phyloP scores from a whole-genome alignment of 192 early-diverging fungal species.

The Paraglomus brasilianum region DNA sequence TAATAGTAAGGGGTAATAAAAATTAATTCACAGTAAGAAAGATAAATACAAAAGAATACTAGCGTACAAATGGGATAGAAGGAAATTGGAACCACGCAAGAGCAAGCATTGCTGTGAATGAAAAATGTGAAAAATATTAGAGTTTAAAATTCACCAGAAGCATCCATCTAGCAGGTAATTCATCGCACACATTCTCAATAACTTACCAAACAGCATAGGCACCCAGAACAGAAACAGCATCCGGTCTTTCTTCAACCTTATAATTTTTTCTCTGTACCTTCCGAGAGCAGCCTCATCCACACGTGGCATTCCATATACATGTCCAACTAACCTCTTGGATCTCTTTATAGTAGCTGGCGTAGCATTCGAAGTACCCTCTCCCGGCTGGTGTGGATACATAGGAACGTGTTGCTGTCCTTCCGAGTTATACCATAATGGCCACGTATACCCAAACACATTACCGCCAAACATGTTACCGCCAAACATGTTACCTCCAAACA shows the following conservation, averaged over 20 bases:
- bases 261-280: slow-evolving; percentile 40
- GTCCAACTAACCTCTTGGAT: slow-evolving; percentile 1
- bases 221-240: slow-evolving; percentile 61
- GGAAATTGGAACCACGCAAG: too few relatives aligned
- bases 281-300: slow-evolving; percentile 14
- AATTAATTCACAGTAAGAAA: too few relatives aligned
- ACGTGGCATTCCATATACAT: background rate
- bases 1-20: too few relatives aligned
- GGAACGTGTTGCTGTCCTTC: slow-evolving; percentile 17
- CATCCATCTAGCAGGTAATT: too few relatives aligned
- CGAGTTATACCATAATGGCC: slow-evolving; percentile 8
- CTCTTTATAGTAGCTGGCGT: background rate
- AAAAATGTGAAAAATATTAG: too few relatives aligned
- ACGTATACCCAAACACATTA: slow-evolving; percentile 6
- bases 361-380: background rate
- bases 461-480: too few relatives aligned
- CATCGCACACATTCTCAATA: too few relatives aligned
- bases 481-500: too few relatives aligned
- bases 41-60: too few relatives aligned
- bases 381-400: slow-evolving; percentile 26
- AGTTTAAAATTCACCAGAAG: too few relatives aligned
- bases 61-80: too few relatives aligned
- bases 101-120: too few relatives aligned
- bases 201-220: slow-evolving; percentile 46
- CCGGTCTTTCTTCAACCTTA: slow-evolving; percentile 48